Evolutionary conservation across 345 rosid genomes (phyloP).

Genomic region (Pistacia vera): DNA sequence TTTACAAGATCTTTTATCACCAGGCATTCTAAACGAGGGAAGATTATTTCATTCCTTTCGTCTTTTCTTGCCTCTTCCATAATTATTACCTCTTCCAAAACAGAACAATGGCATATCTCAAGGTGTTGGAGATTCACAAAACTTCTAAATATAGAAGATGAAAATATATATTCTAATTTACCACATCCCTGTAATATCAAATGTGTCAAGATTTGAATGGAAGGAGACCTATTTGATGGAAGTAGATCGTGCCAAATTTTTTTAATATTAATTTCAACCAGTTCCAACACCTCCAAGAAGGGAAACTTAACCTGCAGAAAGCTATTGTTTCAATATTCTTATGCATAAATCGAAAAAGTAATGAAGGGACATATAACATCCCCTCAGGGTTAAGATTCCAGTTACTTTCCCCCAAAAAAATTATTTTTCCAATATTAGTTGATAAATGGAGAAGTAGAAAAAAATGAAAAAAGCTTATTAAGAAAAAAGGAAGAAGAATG

Average conservation of each 20-base stretch:
- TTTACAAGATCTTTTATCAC: neutral
- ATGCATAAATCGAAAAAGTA: too few species aligned
- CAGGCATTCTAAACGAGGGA: neutral
- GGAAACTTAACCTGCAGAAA: too few species aligned
- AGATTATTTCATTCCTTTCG: neutral
- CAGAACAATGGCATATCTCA: neutral
- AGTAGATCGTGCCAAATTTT: neutral
- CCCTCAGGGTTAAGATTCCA: too few species aligned
- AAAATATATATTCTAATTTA: too few species aligned
- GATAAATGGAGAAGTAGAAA: too few species aligned
- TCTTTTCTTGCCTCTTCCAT: neutral
- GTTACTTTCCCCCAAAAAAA: too few species aligned
- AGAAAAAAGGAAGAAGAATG: too few species aligned
- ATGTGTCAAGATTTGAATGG: neutral
- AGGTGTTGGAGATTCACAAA: too few species aligned
- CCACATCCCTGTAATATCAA: neutral
- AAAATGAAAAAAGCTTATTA: too few species aligned
- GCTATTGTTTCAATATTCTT: too few species aligned
- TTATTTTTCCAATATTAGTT: too few species aligned
- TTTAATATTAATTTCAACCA: neutral
- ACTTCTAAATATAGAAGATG: neutral
- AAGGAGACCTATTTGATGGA: neutral
- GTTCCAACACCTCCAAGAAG: neutral
- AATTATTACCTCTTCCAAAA: neutral
- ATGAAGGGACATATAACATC: too few species aligned